Conservation (phyloP, 108 stramenopile genomes). For the Cyclotella baltica region DNA sequence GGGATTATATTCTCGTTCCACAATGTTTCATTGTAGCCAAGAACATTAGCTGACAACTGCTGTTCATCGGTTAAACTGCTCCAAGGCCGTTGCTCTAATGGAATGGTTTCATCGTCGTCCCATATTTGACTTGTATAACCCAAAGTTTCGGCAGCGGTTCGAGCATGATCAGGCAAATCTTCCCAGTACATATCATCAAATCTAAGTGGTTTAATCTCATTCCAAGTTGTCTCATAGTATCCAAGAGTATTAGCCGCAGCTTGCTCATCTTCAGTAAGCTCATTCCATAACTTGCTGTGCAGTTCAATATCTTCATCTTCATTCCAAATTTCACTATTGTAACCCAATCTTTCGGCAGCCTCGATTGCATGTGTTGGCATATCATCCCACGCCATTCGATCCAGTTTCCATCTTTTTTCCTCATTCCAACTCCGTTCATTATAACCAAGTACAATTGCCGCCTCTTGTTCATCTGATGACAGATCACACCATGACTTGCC, state of each 20-base stretch:
- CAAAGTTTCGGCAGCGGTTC: constrained; percentile 13
- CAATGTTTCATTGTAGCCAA: constrained; percentile 19
- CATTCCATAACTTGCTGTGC: background rate
- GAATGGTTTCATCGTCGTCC: constrained; percentile 12
- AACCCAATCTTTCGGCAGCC: constrained; percentile 8
- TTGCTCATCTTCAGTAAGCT: constrained; percentile 5
- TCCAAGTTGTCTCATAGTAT: background rate
- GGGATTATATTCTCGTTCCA: constrained; percentile 18
- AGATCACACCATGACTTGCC: constrained; percentile 52
- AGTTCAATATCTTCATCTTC: constrained; percentile 5
- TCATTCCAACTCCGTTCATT: constrained; percentile 46
- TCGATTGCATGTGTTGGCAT: background rate
- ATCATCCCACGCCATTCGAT: constrained; percentile 7
- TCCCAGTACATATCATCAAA: constrained; percentile 26
- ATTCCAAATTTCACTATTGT: background rate
- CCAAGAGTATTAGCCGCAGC: constrained; percentile 1
- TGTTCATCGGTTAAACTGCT: constrained; percentile 7
- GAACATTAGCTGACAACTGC: constrained; percentile 16
- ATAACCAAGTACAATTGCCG: constrained; percentile 55
- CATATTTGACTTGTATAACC: background rate
- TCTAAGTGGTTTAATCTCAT: background rate
- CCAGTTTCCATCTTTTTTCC: background rate
- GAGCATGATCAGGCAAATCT: constrained; percentile 5
- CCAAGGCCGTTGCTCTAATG: constrained; percentile 12
- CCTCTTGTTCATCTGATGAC: constrained; percentile 40